Base-by-base conservation (phyloP, 306 rosid species). In the Fragaria vesca region DNA sequence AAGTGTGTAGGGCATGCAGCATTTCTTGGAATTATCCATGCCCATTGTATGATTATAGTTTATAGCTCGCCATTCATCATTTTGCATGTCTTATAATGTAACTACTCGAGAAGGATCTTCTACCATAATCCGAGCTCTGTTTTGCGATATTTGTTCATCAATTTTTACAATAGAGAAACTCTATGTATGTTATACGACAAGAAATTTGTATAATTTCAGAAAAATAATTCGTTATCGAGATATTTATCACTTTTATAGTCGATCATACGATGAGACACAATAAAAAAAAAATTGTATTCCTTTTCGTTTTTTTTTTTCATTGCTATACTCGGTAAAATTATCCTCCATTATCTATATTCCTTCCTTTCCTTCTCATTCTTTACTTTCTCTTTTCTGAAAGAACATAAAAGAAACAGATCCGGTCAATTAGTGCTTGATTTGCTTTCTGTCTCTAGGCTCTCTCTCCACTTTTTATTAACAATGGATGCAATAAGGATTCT, bases 1-100 rank as follows among this genome's bases (percentile, higher is more conserved):
- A 83, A 84, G 65, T 76, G 58, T 78, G 85, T 81, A 55, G 77
- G 82, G 66, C 94, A 80, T 79, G 69, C 77, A 80, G 61, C 46
- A 12, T 81, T 60, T 84, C 68, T 62, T 30, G 20, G 42, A 62
- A 30, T 62, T 30, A 30, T 3, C 15, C 67, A 61, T 61, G 42
- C 13, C 26, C 24, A 32, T 63, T 63, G 4, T 34, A 65, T 34
- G 43, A 30, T 30, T 65, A 65, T 26, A 63, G 43, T 24, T 24
- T 24, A 24, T 32, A 32, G 34, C 45, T 32, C 4, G 12, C 46
- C 69, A 2, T 65, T 65, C 69, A 65, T 34, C 40, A 62, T 62
- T 62, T 28, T 60, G 36, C 38, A 60, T 26, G 34, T 24, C 17
- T 8, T 57, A 0, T 21, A 15, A 26, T 24, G 65, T 24, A 21